Evolutionary conservation across 2,329 filamentous ascomycete genomes (phyloP).

Genomic region (Bipolaris cookei): DNA sequence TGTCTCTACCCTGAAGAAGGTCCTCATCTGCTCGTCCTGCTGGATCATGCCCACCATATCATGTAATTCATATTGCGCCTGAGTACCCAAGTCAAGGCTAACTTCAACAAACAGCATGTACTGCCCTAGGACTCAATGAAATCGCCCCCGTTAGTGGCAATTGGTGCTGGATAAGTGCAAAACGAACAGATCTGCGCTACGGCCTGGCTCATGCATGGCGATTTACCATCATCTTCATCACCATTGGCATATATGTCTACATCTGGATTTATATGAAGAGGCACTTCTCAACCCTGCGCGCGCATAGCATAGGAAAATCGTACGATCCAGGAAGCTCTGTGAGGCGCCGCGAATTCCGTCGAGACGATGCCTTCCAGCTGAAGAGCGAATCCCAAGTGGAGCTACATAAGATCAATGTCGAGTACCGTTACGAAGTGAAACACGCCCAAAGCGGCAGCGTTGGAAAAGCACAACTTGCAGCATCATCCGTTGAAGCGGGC

Average conservation of each 20-base stretch:
- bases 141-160: slow-evolving; percentile 11
- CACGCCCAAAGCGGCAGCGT: slow-evolving; percentile 13
- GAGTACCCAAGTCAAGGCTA: not conserved
- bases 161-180: slow-evolving; percentile 15
- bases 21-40: slow-evolving; percentile 47
- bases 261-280: slow-evolving; percentile 10
- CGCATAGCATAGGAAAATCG: not conserved
- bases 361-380: not conserved
- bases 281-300: slow-evolving; percentile 2
- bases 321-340: slow-evolving; percentile 2
- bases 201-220: slow-evolving; percentile 9
- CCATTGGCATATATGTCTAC: slow-evolving; percentile 11
- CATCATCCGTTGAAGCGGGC: not conserved
- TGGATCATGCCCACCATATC: slow-evolving; percentile 49
- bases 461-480: not conserved
- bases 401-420: slow-evolving; percentile 11
- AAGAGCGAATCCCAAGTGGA: slow-evolving; percentile 9
- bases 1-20: slow-evolving; percentile 34
- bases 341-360: not conserved
- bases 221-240: slow-evolving; percentile 10
- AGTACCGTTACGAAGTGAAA: slow-evolving; percentile 7
- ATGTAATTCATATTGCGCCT: not conserved
- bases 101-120: slow-evolving; percentile 4
- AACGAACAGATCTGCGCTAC: slow-evolving; percentile 9
- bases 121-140: slow-evolving; percentile 5